phyloP scores from a whole-genome alignment of 2,329 filamentous ascomycete genomes.

The Chaetomium strumarium region DNA sequence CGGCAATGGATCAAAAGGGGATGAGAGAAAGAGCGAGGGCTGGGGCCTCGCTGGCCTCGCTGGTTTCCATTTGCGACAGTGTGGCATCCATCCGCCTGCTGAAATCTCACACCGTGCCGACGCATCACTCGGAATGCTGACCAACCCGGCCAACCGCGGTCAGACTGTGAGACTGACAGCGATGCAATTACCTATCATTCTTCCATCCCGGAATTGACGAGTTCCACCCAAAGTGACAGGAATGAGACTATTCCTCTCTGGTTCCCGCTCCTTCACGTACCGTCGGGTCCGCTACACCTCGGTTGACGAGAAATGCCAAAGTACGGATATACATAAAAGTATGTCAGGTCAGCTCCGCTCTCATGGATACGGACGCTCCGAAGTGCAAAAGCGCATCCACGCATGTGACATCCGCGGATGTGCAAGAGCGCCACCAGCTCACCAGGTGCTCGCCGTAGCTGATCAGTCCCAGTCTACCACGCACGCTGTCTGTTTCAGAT shows the following conservation, averaged over 20 bases:
- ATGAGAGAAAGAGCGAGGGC: neutral
- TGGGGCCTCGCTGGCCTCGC: neutral
- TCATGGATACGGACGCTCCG: neutral
- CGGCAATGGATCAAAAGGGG: constrained; percentile 2
- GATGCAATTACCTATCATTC: neutral
- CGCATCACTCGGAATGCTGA: constrained; percentile 14
- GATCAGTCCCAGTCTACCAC: constrained; percentile 7
- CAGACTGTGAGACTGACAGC: neutral
- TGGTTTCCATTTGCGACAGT: neutral
- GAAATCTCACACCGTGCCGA: constrained; percentile 12
- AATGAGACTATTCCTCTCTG: constrained; percentile 12
- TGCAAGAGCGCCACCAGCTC: neutral
- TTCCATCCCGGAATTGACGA: neutral
- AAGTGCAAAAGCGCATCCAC: no score
- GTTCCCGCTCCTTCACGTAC: neutral
- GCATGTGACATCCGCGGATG: neutral
- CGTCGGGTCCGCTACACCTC: neutral
- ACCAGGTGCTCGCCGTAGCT: neutral
- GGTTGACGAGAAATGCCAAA: constrained; percentile 10
- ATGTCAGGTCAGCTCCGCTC: neutral
- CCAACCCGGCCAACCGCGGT: constrained; percentile 14
- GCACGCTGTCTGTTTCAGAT: constrained; percentile 7
- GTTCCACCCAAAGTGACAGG: constrained; percentile 1
- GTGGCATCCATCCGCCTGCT: constrained; percentile 12
- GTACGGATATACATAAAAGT: neutral